Conservation (phyloP, 208 protist genomes). For the Trypanosomatidae sp. region DNA sequence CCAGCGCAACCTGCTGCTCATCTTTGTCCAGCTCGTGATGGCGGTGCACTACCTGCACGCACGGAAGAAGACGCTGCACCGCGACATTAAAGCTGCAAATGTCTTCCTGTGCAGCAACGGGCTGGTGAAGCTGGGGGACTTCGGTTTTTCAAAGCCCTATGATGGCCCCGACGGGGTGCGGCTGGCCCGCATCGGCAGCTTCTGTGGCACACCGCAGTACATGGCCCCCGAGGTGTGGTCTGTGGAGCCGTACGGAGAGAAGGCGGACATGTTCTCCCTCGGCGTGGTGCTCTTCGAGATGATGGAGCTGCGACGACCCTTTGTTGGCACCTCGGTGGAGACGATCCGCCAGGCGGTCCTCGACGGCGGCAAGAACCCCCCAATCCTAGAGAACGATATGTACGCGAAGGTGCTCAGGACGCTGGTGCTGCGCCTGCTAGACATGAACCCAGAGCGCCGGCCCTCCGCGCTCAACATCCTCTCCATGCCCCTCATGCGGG, state of each 20-base stretch:
- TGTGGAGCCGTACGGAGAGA: conserved; percentile 88
- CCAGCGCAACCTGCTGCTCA: conserved; percentile 52
- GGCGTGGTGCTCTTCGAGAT: conserved; percentile 86
- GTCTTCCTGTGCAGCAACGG: conserved; percentile 73
- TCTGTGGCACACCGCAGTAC: conserved; percentile 89
- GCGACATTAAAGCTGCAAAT: conserved; percentile 83
- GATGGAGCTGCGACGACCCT: conserved; percentile 71
- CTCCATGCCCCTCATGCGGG: no score
- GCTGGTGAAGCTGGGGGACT: conserved; percentile 79
- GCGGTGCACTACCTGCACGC: conserved; percentile 83
- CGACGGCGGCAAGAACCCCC: no score
- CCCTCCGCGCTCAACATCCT: no score
- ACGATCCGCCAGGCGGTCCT: no score
- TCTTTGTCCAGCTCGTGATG: conserved; percentile 68
- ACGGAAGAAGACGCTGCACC: conserved; percentile 74
- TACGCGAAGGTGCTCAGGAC: no score
- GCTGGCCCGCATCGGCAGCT: no score
- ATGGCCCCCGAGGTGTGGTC: conserved; percentile 93
- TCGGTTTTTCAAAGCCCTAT: conserved; percentile 64
- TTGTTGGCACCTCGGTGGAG: no score
- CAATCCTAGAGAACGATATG: no score
- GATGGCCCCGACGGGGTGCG: no score
- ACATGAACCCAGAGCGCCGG: no score
- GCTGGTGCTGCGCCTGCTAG: no score
- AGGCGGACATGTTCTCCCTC: conserved; percentile 93